Evolutionary conservation across 805 yeast species (phyloP).

Genomic region (Millerozyma miso): DNA sequence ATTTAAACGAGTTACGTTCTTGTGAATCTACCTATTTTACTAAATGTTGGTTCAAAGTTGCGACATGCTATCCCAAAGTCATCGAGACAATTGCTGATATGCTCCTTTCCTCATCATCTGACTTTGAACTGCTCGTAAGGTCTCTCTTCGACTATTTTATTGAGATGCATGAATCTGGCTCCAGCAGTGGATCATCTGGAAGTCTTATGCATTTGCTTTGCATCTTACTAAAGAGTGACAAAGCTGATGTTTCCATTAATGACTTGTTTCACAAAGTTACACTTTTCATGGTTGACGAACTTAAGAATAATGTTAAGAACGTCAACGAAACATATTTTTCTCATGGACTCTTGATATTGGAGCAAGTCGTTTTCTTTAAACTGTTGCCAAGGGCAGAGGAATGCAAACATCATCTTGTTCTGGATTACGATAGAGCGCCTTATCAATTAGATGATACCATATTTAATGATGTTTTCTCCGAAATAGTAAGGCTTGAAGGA

Average conservation of each 20-base stretch:
- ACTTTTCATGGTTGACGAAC: slow-evolving; percentile 27
- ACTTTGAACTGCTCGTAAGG: slow-evolving; percentile 5
- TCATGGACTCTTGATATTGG: slow-evolving; percentile 51
- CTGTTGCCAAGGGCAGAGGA: slow-evolving; percentile 45
- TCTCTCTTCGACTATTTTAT: slow-evolving; percentile 10
- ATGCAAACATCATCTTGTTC: slow-evolving; percentile 12
- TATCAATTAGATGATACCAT: slow-evolving; percentile 14
- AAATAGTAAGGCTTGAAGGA: slow-evolving; percentile 36
- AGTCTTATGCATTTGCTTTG: slow-evolving; percentile 11
- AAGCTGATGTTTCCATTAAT: slow-evolving; percentile 4
- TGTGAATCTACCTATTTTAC: slow-evolving; percentile 6
- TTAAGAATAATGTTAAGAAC: slow-evolving; percentile 1
- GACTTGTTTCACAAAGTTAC: slow-evolving; percentile 29
- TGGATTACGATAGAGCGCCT: slow-evolving; percentile 5
- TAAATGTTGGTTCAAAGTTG: slow-evolving; percentile 16
- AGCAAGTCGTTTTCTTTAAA: slow-evolving; percentile 48
- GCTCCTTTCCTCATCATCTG: slow-evolving; percentile 7
- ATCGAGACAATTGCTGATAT: slow-evolving; percentile 18
- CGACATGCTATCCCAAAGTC: slow-evolving; percentile 15
- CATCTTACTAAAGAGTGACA: slow-evolving; percentile 10
- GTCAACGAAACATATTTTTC: slow-evolving; percentile 54
- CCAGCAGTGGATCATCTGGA: slow-evolving; percentile 8
- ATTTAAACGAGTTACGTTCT: slow-evolving; percentile 9
- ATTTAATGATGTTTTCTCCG: slow-evolving; percentile 36
- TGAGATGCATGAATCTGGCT: slow-evolving; percentile 7